Evolutionary conservation across 768 basidiomycete species (phyloP), one percentile per base, ranked within the genome.

Genomic region (Suillus spraguei): DNA sequence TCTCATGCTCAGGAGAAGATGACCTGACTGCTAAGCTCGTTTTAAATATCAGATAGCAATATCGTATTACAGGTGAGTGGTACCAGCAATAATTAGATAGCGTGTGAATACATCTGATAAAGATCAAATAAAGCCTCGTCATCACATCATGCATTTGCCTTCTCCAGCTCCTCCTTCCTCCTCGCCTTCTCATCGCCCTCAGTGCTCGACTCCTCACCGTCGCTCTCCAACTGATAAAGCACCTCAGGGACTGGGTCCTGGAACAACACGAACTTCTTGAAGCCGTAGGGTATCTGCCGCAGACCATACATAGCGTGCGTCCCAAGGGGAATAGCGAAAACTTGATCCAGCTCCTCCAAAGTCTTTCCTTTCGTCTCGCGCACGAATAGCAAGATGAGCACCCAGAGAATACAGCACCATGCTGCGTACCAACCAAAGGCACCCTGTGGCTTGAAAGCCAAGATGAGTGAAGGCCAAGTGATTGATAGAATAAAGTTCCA

Each of bases 401-500:
- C 60, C 63, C 87, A 87, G 28, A 89, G 65, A 16, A 86, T 69
- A 66, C 83, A 79, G 32, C 74, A 75, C 87, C 87, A 88, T 0
- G 74, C 87, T 20, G 87, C 87, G 68, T 90, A 91, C 84, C 86
- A 92, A 16, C 82, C 85, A 72, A 92, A 92, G 7, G 89, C 90
- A 52, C 90, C 91, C 66, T 86, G 84, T 1, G 88, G 85, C 64
- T 77, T 81, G 75, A 92, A 87, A 0, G 88, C 85, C 2, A 80
- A 78, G 17, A 88, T 70, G 39, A 93, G 78, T 8, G 81, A 83
- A 20, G 91, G 91, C 83, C 90, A 92, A 1, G 89, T 89, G 63
- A 90, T 82, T 2, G 87, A 84, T 58, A 90, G 78, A 46, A 88
- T 69, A 61, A 87, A 88, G 74, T 88, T 87, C 72, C 69, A 86